Conservation (phyloP, 495 filamentous ascomycete species). For the Penicillium angulare region DNA sequence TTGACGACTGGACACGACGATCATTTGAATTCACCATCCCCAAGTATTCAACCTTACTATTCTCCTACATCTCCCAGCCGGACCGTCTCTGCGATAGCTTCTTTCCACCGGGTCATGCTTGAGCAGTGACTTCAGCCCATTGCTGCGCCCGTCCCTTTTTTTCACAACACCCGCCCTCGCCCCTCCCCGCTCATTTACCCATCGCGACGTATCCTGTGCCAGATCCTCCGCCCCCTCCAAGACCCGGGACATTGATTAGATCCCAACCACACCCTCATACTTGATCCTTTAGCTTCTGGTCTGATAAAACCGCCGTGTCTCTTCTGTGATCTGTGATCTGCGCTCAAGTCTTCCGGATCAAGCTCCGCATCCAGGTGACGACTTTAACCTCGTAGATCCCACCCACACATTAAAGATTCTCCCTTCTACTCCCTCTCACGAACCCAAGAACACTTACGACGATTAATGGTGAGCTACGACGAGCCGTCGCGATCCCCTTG, state of each 20-base stretch:
- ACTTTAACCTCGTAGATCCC: constrained; percentile 12
- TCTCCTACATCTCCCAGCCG: neutral
- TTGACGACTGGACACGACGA: constrained; percentile 1
- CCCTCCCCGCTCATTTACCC: neutral
- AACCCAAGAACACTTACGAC: constrained; percentile 2
- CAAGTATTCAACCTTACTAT: neutral
- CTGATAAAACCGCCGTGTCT: neutral
- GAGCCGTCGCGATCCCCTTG: constrained; percentile 4
- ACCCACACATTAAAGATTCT: constrained; percentile 9
- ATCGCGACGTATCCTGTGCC: neutral
- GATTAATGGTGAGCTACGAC: constrained; percentile 26
- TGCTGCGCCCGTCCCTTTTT: neutral
- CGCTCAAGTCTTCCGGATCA: constrained; percentile 4
- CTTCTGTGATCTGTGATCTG: neutral
- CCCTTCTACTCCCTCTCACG: constrained; percentile 6
- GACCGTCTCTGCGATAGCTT: neutral
- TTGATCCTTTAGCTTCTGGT: neutral
- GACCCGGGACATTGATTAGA: too few relatives aligned
- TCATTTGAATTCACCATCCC: neutral
- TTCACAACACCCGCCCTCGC: neutral
- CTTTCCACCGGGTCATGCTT: constrained; percentile 1
- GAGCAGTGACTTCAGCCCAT: neutral
- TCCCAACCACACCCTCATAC: neutral
- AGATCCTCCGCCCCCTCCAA: constrained; percentile 10
- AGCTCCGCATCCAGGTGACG: constrained; percentile 17